Percentiles rank a stretch among this genome's conserved stretches.
Conservation (phyloP, 306 rosid species). For the Cajanus cajan region DNA sequence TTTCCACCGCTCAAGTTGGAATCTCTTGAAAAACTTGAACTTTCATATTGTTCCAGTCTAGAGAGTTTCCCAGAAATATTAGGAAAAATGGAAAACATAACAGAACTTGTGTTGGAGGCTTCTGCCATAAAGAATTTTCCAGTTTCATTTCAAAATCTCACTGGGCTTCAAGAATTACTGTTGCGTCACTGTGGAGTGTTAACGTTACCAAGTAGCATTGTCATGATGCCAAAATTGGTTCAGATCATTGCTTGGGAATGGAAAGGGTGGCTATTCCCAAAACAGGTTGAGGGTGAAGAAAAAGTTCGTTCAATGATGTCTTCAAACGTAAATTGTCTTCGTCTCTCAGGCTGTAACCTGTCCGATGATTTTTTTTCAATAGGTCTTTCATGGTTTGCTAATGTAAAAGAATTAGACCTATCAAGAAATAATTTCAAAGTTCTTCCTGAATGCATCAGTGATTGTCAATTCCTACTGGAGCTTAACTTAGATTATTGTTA, state of each 20-base stretch:
- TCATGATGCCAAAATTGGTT: background rate
- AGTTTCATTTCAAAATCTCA: background rate
- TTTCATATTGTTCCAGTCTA: background rate
- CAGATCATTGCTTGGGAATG: background rate
- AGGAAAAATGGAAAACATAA: conserved; percentile 9
- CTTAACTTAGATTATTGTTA: background rate
- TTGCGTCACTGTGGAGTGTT: background rate
- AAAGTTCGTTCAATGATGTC: background rate
- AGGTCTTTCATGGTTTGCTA: background rate
- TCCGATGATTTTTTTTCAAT: background rate
- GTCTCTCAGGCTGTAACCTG: background rate
- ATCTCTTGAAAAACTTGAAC: background rate
- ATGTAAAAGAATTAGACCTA: background rate
- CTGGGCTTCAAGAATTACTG: background rate
- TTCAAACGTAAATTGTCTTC: background rate
- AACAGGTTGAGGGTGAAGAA: background rate
- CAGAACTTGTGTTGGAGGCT: background rate
- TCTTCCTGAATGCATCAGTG: background rate
- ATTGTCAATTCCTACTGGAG: background rate
- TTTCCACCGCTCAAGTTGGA: background rate
- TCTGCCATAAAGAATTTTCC: background rate
- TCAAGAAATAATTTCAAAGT: background rate
- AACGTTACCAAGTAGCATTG: background rate
- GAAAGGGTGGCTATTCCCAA: background rate
- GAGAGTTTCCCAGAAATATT: conserved; percentile 18